Percentiles rank a stretch among this genome's conserved stretches.
Conservation (phyloP, 768 basidiomycete species). For the Galerina marginata region DNA sequence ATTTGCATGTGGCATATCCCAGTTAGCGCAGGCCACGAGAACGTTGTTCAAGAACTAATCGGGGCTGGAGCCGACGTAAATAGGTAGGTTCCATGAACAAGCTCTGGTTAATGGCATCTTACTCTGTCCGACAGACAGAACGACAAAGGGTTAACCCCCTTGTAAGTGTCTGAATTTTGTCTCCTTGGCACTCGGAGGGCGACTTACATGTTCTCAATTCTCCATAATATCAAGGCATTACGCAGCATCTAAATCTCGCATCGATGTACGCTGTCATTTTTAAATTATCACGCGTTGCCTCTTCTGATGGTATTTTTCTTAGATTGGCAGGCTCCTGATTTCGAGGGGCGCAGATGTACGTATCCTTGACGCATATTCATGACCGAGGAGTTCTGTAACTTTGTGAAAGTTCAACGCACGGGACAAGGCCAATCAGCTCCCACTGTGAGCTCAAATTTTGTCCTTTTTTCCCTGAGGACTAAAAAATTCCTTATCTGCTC, state of each 20-base stretch:
- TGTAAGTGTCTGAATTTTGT: constrained; percentile 57
- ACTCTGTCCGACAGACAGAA: constrained; percentile 55
- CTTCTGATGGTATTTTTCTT: constrained; percentile 35
- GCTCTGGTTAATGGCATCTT: constrained; percentile 23
- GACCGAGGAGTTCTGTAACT: constrained; percentile 38
- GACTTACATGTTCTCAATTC: constrained; percentile 13
- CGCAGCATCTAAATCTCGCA: constrained; percentile 88
- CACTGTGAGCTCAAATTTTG: constrained; percentile 62
- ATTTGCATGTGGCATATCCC: constrained; percentile 22
- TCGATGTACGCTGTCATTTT: constrained; percentile 62
- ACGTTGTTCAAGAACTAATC: constrained; percentile 74
- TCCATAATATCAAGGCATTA: constrained; percentile 68
- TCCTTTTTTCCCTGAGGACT: constrained; percentile 23
- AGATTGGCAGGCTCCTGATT: constrained; percentile 91
- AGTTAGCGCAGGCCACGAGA: constrained; percentile 86
- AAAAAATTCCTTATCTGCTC: constrained; percentile 20
- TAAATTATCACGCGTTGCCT: constrained; percentile 25
- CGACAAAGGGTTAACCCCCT: constrained; percentile 80
- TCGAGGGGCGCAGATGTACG: constrained; percentile 90
- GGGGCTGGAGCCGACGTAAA: constrained; percentile 86
- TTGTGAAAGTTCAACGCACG: constrained; percentile 84
- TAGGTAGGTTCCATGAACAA: constrained; percentile 36
- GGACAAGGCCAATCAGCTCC: constrained; percentile 92
- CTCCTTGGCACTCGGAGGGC: constrained; percentile 12
- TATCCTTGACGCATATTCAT: constrained; percentile 38